These are phyloP conservation scores for Liriodendron chinense DNA, from an alignment of 164 flowering plant species.

Conservation along the genomic window DNA sequence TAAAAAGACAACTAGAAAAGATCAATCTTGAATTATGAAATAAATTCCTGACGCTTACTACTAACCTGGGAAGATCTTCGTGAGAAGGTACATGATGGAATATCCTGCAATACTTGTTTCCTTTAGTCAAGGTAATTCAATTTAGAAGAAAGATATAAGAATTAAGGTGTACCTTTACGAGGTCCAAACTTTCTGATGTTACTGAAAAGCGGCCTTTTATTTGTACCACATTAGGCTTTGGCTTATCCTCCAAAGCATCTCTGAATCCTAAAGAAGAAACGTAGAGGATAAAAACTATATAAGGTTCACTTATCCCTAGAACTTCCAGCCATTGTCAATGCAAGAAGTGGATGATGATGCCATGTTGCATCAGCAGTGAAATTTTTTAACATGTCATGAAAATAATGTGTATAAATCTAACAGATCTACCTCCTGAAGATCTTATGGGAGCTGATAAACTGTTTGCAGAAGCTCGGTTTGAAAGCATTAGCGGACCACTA, in stretches of 20 bases:
- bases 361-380: background rate
- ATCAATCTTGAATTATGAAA: background rate
- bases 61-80: conserved; percentile 71
- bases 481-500: conserved; percentile 96
- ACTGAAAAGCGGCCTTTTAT: conserved; percentile 96
- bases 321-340: background rate
- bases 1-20: conserved; percentile 12
- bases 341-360: background rate
- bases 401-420: background rate
- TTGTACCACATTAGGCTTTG: conserved; percentile 86
- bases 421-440: conserved; percentile 74
- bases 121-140: conserved; percentile 25
- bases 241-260: conserved; percentile 87
- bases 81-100: conserved; percentile 60
- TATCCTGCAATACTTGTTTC: conserved; percentile 51
- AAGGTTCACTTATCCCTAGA: background rate
- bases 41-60: conserved; percentile 6
- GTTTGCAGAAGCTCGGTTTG: conserved; percentile 92
- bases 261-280: conserved; percentile 48
- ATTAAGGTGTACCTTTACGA: conserved; percentile 64
- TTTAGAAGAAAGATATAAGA: conserved; percentile 8
- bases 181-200: conserved; percentile 92
- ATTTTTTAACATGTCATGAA: background rate
- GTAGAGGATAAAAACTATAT: conserved; percentile 8
- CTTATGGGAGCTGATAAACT: conserved; percentile 98